Evolutionary conservation across 2,329 filamentous ascomycete species (phyloP).

Genomic region (Arthrobotrys iridis): DNA sequence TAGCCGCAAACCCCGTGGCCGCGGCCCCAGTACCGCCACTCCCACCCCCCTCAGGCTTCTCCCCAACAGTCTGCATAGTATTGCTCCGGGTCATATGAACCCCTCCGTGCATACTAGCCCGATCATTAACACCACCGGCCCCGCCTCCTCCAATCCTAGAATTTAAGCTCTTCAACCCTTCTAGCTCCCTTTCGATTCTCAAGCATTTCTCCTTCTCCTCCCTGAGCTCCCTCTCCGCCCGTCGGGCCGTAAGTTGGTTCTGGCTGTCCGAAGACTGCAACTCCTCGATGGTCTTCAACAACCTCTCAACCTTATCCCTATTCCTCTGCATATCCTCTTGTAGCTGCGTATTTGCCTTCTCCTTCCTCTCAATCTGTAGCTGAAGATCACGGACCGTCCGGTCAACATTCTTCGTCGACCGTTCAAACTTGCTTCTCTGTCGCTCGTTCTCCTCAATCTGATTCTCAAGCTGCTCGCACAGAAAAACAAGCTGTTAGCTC

Average conservation of each 20-base stretch:
- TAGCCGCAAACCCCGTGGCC: slow-evolving; percentile 49
- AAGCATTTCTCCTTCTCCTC: slow-evolving; percentile 86
- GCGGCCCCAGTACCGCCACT: background rate
- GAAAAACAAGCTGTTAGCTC: background rate
- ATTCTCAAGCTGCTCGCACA: slow-evolving; percentile 86
- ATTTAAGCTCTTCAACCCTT: slow-evolving; percentile 78
- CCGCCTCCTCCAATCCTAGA: slow-evolving; percentile 59
- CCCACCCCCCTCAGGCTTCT: slow-evolving; percentile 57
- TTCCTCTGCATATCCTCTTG: slow-evolving; percentile 84
- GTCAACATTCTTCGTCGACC: slow-evolving; percentile 90
- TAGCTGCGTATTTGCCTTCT: slow-evolving; percentile 83
- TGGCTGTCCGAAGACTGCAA: slow-evolving; percentile 86
- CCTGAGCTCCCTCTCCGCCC: slow-evolving; percentile 87
- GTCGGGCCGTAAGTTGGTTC: slow-evolving; percentile 80
- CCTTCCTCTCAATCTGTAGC: slow-evolving; percentile 88
- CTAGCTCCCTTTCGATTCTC: slow-evolving; percentile 86
- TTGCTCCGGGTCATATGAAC: slow-evolving; percentile 55
- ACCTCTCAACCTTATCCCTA: slow-evolving; percentile 88
- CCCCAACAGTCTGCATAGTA: slow-evolving; percentile 60
- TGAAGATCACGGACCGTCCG: slow-evolving; percentile 93
- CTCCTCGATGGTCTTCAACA: slow-evolving; percentile 91
- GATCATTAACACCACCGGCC: slow-evolving; percentile 8
- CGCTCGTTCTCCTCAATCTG: slow-evolving; percentile 85
- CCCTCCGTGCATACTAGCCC: slow-evolving; percentile 32
- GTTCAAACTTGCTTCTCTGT: slow-evolving; percentile 80